Conservation (phyloP, 257 asterid genomes). For the Nyctanthes arbortristis region DNA sequence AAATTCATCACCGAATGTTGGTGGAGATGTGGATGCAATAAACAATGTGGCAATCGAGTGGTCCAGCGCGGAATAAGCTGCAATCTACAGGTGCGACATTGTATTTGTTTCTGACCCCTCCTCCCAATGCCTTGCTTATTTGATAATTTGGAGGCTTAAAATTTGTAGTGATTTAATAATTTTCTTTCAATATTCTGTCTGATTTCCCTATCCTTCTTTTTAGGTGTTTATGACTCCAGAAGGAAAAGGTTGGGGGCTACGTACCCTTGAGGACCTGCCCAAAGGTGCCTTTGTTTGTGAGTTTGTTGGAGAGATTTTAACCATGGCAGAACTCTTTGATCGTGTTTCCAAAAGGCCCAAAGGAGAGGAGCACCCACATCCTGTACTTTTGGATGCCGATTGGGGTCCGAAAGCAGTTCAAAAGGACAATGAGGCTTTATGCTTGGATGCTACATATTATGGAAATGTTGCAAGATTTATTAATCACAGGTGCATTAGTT, state of each 20-base stretch:
- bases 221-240: slow-evolving; percentile 84
- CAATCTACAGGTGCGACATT: slow-evolving; percentile 64
- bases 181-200: slow-evolving; percentile 1
- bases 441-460: slow-evolving; percentile 85
- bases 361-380: slow-evolving; percentile 72
- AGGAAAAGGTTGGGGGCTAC: slow-evolving; percentile 97
- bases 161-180: not conserved
- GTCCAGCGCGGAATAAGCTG: slow-evolving; percentile 89
- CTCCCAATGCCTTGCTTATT: slow-evolving; percentile 1
- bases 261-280: slow-evolving; percentile 93
- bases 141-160: not conserved
- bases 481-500: slow-evolving; percentile 73
- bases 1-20: slow-evolving; percentile 91
- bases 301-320: slow-evolving; percentile 91
- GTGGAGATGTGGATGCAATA: slow-evolving; percentile 90
- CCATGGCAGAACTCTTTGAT: slow-evolving; percentile 73
- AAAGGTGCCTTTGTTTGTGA: slow-evolving; percentile 95
- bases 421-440: slow-evolving; percentile 92
- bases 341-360: slow-evolving; percentile 59
- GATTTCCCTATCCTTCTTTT: slow-evolving; percentile 21
- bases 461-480: slow-evolving; percentile 96
- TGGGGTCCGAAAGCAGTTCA: slow-evolving; percentile 80
- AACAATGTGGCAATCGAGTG: slow-evolving; percentile 89
- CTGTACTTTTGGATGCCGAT: slow-evolving; percentile 95
- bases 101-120: slow-evolving; percentile 12